These are phyloP conservation scores for Rauvolfia tetraphylla DNA, from an alignment of 257 asterid species.

Conservation along the genomic window DNA sequence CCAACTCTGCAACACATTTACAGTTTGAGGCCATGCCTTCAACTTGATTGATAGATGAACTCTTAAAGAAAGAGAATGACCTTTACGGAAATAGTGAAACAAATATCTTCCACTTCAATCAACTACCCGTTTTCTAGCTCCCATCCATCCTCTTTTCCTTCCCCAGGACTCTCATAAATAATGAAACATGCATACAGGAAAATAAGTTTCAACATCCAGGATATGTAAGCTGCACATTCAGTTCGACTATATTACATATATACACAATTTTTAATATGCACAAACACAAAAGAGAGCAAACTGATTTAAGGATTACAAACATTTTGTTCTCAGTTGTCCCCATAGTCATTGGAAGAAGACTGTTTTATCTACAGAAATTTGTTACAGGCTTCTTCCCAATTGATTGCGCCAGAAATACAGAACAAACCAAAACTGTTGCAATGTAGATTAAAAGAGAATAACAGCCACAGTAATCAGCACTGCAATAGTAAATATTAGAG, in stretches of 20 bases:
- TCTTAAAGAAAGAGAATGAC: not conserved
- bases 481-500: constrained; percentile 30
- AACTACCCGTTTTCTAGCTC: not conserved
- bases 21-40: not conserved
- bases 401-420: not conserved
- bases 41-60: not conserved
- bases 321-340: not conserved
- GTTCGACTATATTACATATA: not conserved
- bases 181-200: not conserved
- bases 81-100: not conserved
- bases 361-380: constrained; percentile 1
- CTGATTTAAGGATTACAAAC: not conserved
- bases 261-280: not conserved
- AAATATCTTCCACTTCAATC: not conserved
- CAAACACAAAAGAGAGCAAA: not conserved
- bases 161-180: not conserved
- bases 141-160: not conserved
- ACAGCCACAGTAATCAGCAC: constrained; percentile 20
- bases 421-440: not conserved
- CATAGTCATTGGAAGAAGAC: not conserved
- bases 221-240: no score
- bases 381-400: not conserved
- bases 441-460: constrained; percentile 15
- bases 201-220: not conserved
- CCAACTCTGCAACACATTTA: not conserved